Evolutionary conservation across 805 yeast genomes (phyloP).

Genomic region (Millerozyma miso): DNA sequence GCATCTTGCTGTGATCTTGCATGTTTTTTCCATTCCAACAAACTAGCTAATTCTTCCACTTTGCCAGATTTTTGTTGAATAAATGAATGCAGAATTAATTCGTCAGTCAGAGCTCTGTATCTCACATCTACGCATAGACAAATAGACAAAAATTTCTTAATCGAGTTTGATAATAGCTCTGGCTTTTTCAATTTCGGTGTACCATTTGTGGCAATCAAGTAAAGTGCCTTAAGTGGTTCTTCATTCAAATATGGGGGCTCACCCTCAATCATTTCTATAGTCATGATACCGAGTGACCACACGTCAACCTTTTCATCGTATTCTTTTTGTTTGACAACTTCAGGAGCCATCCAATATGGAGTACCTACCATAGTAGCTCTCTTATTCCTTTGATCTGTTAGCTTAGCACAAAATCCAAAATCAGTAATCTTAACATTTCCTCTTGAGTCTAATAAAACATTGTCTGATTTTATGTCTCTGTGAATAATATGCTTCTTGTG

Average conservation of each 20-base stretch:
- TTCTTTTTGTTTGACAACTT: slow-evolving; percentile 73
- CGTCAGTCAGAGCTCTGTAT: slow-evolving; percentile 87
- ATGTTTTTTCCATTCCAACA: slow-evolving; percentile 48
- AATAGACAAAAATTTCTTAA: slow-evolving; percentile 82
- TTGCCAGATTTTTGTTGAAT: slow-evolving; percentile 58
- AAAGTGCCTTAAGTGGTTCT: slow-evolving; percentile 72
- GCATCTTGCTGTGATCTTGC: slow-evolving; percentile 5
- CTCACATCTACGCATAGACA: slow-evolving; percentile 93
- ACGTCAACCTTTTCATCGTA: slow-evolving; percentile 80
- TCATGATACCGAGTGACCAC: slow-evolving; percentile 83
- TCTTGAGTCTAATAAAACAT: slow-evolving; percentile 39
- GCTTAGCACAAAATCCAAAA: slow-evolving; percentile 61
- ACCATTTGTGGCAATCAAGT: slow-evolving; percentile 74
- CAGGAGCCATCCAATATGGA: slow-evolving; percentile 91
- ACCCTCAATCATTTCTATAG: slow-evolving; percentile 82
- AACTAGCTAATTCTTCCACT: slow-evolving; percentile 53
- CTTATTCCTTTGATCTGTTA: slow-evolving; percentile 67
- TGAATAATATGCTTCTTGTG: slow-evolving; percentile 93
- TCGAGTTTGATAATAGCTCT: slow-evolving; percentile 62
- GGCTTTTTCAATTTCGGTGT: slow-evolving; percentile 73
- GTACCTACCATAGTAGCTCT: slow-evolving; percentile 87
- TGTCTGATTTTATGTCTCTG: slow-evolving; percentile 44
- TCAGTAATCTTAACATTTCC: slow-evolving; percentile 45
- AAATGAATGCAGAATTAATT: slow-evolving; percentile 73
- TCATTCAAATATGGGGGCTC: slow-evolving; percentile 83